phyloP scores from a whole-genome alignment of 495 filamentous ascomycete species.

The Chaetomium cochliodes region DNA sequence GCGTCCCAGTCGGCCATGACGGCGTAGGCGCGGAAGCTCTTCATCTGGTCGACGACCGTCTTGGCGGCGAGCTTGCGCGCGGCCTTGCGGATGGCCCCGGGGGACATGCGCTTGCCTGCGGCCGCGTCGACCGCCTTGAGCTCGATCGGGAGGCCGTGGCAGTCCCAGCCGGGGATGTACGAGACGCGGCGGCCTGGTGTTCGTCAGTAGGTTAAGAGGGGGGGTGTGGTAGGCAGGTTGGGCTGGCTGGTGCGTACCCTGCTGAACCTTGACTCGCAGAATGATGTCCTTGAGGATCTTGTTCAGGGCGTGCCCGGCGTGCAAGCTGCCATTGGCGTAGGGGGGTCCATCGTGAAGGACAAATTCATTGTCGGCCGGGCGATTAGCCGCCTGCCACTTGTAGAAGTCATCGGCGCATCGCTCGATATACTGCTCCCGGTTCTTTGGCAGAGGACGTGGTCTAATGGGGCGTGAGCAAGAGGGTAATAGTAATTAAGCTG shows the following conservation, averaged over 20 bases:
- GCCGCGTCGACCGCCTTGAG: conserved; percentile 78
- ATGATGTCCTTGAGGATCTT: conserved; percentile 97
- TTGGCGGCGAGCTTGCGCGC: conserved; percentile 71
- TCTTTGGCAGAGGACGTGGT: conserved; percentile 48
- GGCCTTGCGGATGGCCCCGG: conserved; percentile 59
- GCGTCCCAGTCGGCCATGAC: conserved; percentile 96
- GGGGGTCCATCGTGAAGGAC: conserved; percentile 94
- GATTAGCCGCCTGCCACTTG: conserved; percentile 69
- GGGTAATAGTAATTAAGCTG: neutral
- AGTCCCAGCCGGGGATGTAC: conserved; percentile 98
- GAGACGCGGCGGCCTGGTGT: conserved; percentile 59
- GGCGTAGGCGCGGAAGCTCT: conserved; percentile 74
- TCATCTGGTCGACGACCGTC: conserved; percentile 78
- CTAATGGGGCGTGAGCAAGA: conserved; percentile 33
- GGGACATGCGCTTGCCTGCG: conserved; percentile 36
- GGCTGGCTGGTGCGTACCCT: conserved; percentile 48
- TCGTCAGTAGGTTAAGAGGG: neutral
- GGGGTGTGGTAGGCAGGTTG: neutral
- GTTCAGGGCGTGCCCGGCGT: conserved; percentile 96
- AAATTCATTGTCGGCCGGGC: conserved; percentile 62
- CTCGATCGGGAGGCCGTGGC: conserved; percentile 96
- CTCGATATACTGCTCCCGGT: conserved; percentile 61
- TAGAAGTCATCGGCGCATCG: conserved; percentile 87
- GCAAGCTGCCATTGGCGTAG: conserved; percentile 92
- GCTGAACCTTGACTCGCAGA: conserved; percentile 71